Evolutionary conservation across 495 filamentous ascomycete species (phyloP).

Genomic region (Daldinia loculata): DNA sequence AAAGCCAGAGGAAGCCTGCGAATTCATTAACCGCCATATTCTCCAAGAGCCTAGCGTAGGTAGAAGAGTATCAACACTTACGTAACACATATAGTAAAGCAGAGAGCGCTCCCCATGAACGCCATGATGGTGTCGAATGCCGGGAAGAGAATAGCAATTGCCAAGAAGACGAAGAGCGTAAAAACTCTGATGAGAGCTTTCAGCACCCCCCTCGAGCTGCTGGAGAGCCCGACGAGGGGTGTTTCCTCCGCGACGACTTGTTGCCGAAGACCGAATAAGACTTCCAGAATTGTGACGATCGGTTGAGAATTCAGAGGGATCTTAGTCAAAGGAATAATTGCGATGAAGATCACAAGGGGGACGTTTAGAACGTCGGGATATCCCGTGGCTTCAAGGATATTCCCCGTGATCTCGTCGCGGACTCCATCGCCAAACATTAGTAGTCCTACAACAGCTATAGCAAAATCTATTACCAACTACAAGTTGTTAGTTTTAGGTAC

Average conservation of each 20-base stretch:
- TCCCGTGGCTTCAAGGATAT: constrained; percentile 74
- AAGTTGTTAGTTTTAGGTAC: constrained; percentile 15
- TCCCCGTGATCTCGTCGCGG: constrained; percentile 88
- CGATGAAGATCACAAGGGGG: constrained; percentile 83
- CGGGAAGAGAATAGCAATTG: constrained; percentile 79
- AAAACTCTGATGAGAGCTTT: constrained; percentile 68
- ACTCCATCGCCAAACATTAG: constrained; percentile 93
- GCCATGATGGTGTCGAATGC: constrained; percentile 94
- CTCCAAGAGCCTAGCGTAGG: neutral
- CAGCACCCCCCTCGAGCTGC: constrained; percentile 64
- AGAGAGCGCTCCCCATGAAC: constrained; percentile 88
- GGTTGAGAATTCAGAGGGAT: constrained; percentile 90
- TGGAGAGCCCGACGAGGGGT: constrained; percentile 61
- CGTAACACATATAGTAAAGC: constrained; percentile 94
- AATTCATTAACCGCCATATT: neutral
- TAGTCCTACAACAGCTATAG: constrained; percentile 81
- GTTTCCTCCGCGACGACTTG: constrained; percentile 57
- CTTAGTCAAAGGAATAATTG: constrained; percentile 94
- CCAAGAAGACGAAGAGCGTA: constrained; percentile 52
- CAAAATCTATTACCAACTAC: constrained; percentile 79
- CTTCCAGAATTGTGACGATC: constrained; percentile 84
- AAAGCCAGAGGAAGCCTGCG: constrained; percentile 78
- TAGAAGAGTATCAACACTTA: constrained; percentile 44
- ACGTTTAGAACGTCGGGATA: constrained; percentile 80
- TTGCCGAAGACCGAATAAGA: constrained; percentile 74